These are phyloP conservation scores for Cercospora sp. DNA, from an alignment of 2,329 filamentous ascomycete species.

Conservation along the genomic window DNA sequence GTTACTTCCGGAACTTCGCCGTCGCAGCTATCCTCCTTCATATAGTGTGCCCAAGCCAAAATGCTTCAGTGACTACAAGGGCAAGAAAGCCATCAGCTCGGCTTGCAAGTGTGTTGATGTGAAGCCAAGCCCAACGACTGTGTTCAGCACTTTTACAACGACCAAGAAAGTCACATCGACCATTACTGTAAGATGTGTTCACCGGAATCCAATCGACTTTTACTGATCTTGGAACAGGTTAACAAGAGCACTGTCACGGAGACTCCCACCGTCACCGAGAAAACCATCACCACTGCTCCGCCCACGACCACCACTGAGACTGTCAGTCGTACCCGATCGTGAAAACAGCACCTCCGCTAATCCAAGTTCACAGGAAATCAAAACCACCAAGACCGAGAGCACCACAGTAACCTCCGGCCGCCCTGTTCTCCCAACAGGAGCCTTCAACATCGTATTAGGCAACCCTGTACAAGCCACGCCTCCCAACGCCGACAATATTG, in stretches of 20 bases:
- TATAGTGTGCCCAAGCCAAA: not conserved
- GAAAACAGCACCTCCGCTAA: not conserved
- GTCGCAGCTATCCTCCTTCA: conserved; percentile 4
- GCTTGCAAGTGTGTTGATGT: conserved; percentile 3
- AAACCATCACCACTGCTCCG: not conserved
- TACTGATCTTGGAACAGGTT: not conserved
- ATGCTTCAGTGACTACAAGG: not conserved
- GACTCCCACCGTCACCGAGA: not conserved
- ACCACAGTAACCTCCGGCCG: not conserved
- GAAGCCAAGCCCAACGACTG: not conserved
- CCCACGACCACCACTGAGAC: not conserved
- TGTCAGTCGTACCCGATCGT: not conserved
- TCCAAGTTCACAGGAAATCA: not conserved
- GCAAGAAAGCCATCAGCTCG: conserved; percentile 5
- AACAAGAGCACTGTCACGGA: not conserved
- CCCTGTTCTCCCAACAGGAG: not conserved
- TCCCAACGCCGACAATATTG: not conserved
- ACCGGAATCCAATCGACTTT: not conserved
- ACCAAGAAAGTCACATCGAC: not conserved
- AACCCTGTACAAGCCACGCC: not conserved
- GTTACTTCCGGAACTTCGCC: not conserved
- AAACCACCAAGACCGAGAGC: not conserved
- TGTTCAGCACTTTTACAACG: not conserved
- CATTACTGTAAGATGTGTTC: not conserved
- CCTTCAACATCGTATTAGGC: conserved; percentile 6